Evolutionary conservation across 345 rosid species (phyloP), one percentile per base, ranked within the genome.

Genomic region (Psidium friedrichsthalianum): DNA sequence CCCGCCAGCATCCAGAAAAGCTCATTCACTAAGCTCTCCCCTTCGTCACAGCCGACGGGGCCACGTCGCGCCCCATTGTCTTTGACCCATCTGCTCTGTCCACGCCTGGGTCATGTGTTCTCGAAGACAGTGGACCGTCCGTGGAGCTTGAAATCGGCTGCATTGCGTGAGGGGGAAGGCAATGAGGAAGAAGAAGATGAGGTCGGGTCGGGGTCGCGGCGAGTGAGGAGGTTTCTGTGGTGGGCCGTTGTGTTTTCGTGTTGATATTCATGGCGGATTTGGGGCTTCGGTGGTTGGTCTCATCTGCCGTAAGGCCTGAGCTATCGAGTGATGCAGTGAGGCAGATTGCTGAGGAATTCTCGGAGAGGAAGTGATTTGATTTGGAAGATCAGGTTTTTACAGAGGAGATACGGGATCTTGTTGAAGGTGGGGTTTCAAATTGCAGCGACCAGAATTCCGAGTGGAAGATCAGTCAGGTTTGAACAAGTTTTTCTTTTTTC

Each of bases 381-480:
- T 49, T 89, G 85, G 32, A 93, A 89, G 87, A 24, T 97, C 57
- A 86, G 90, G 86, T 83, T 92, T 82, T 84, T 92, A 88, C 93
- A 95, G 88, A 90, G 88, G 95, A 91, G 36, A 80, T 97, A 15
- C 85, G 69, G 88, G 86, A 59, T 25, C 74, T 92, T 87, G 91
- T 84, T 80, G 85, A 81, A 80, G 90, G 84, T 24, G 86, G 86
- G 88, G 83, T 92, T 47, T 90, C 89, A 1, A 94, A 94, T 85
- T 96, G 97, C 85, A 90, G 93, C 90, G 85, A 56, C 82, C 83
- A 56, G 61, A 84, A 90, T 85, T 92, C 98, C 24, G 82, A 44
- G 11, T 97, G 99, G 99, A 85, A 90, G 86, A 87, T 94, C 86
- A 86, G 86, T 86, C 94, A 95, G 98, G 99, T 96, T 42, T 58